Evolutionary conservation across 2,329 filamentous ascomycete genomes (phyloP), one percentile per base, ranked within the genome.

Genomic region (Neofusicoccum parvum): DNA sequence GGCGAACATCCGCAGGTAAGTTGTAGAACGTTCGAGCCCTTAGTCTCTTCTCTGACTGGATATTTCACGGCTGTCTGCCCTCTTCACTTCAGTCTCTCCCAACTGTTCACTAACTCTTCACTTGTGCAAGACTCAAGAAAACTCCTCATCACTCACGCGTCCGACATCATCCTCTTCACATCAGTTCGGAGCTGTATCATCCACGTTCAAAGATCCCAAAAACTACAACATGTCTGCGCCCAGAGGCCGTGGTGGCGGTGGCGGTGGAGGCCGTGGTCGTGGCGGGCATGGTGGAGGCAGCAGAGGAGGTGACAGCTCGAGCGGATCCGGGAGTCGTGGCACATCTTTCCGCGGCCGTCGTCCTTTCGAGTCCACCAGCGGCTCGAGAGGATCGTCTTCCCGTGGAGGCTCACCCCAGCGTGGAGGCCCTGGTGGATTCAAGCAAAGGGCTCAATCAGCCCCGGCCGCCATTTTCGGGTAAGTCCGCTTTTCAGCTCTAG

Each of bases 221-320:
- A 20, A 36, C 11, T 17, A 39, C 1, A 10, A 15, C 53, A 65
- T 65, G 63, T 65, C 63, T 56, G 59, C 48, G 27, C 58, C 36
- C 11, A 41, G 66, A 23, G 64, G 64, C 20, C 49, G 62, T 41
- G 39, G 62, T 48, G 50, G 66, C 12, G 63, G 67, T 11, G 54
- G 66, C n/a, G 63, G 67, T 10, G 54, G 66, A 46, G 62, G 68
- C n/a, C 65, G 59, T 5, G 49, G 66, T 14, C 45, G 67, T 10
- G 54, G 66, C 9, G 53, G 53, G n/a, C 36, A 36, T 9, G 53
- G 53, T 46, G 54, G 54, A 2, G 45, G 54, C 15, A 59, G 54
- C 23, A 59, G 54, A 45, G 54, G 54, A 37, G 59, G 69, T 36
- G 69, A 69, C 15, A 67, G 65, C n/a, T 46, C 66, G 20, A 65